Evolutionary conservation across 75 land plant genomes (phyloP), one percentile per base, ranked within the genome.

Genomic region (Cryptomeria japonica): DNA sequence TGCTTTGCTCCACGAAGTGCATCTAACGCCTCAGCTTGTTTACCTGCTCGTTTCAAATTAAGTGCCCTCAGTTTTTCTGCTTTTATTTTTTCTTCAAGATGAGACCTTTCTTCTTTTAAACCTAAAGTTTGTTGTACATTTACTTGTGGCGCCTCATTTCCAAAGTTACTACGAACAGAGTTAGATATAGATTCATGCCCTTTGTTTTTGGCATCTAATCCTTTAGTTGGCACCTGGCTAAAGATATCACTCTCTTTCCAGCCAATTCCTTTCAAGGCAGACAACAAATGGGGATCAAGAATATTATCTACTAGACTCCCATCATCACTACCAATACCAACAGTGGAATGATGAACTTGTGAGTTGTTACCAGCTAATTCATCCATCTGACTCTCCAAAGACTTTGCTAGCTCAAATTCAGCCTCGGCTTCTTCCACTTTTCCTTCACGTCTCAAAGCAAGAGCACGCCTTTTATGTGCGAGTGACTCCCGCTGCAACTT

Each of bases 401-500:
- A 89, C 88, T 96, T 97, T 42, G 99, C 97, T 87, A 92, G 46
- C 86, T 98, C 95, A 86, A 92, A 90, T 87, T 98, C 99, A 42
- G 92, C 91, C 32, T 97, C 97, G 18, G 99, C 92, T 87, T 96
- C 99, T 22, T 93, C 95, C 13, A 88, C 89, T 84, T 91, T 92
- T 31, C 99, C 99, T 88, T 97, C 97, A 70, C 96, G 93, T 51
- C 96, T 89, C 55, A 98, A 90, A 90, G 91, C 95, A 85, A 97
- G 89, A 6, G 99, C 96, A 85, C 92, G 92, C 34, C 99, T 92
- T 87, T 97, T 98, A 91, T 96, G 99, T 58, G 93, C 90, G n/a
- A 98, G 96, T 16, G 95, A 97, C 86, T 98, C 93, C 87, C 93
- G 96, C 87, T 98, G 99, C 88, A 97, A 82, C 88, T 96, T 98